Conservation (phyloP, 257 asterid genomes). For the Nicotiana benthamiana region DNA sequence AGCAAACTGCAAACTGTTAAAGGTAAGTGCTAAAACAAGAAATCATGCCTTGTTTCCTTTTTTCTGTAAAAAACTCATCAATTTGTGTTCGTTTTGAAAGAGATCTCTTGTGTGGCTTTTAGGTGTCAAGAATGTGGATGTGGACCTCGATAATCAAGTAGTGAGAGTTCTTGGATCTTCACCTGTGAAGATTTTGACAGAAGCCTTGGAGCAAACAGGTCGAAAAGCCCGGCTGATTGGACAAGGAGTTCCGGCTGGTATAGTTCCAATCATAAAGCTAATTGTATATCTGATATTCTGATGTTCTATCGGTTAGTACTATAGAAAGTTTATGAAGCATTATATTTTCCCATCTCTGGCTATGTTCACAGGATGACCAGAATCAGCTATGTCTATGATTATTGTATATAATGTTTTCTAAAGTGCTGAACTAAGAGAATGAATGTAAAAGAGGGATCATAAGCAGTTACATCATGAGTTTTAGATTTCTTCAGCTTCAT, state of each 20-base stretch:
- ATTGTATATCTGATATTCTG: neutral
- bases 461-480: neutral
- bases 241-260: slow-evolving; percentile 89
- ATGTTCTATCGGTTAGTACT: neutral
- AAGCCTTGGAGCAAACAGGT: slow-evolving; percentile 92
- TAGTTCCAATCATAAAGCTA: neutral
- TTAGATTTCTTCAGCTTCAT: neutral
- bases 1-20: slow-evolving; percentile 62
- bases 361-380: neutral
- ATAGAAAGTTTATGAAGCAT: neutral
- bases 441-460: neutral
- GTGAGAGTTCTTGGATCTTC: slow-evolving; percentile 82
- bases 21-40: slow-evolving; percentile 38
- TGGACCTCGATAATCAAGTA: slow-evolving; percentile 77
- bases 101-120: slow-evolving; percentile 7
- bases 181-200: slow-evolving; percentile 69
- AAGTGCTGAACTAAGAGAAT: neutral
- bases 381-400: neutral
- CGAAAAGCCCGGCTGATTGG: slow-evolving; percentile 86
- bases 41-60: neutral
- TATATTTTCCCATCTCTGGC: neutral
- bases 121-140: slow-evolving; percentile 85
- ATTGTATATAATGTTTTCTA: neutral
- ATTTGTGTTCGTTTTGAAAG: neutral
- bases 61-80: neutral